Base-by-base conservation (phyloP, 2,329 filamentous ascomycete genomes). In the Gnomoniopsis smithogilvyi region DNA sequence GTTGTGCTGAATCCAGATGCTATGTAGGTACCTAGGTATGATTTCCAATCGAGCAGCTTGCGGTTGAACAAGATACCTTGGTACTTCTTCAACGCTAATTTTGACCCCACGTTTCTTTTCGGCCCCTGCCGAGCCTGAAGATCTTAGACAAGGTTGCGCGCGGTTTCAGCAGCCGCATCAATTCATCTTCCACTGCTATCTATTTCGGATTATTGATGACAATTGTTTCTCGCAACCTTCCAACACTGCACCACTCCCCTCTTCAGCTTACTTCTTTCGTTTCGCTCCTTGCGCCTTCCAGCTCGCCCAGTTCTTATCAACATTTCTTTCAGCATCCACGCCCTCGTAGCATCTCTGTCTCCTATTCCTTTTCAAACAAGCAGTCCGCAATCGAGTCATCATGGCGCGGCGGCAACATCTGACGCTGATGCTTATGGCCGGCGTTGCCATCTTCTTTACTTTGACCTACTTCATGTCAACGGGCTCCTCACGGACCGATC, bases 381-480 rank as follows among this genome's bases (percentile, higher is more conserved):
- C 26, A 30, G 26, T 8, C 26, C 26, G 26, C 26, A 4, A 4
- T 30, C 26, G 8, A 30, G 1, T 38, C 58, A 57, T 60, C 56
- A 85, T 85, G 82, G 78, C 81, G 62, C 79, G 82, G 47, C 72
- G 78, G 63, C 77, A 78, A 63, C 80, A 84, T 65, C 70, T 86
- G 60, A 76, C 82, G 33, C 68, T 83, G 64, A 74, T 82, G 52
- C 67, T 88, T 63, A 69, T 85, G 51, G 67, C 87, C 64, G 78
- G 79, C 64, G 76, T 85, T 64, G 75, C 81, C 60, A 73, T 81
- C 62, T 79, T 88, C 67, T 74, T 84, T 56, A 79, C 83, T 67
- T 64, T 90, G 59, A 81, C 83, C 45, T 82, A 88, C 64, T 76
- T 83, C 63, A 82, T 86, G 64, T 82, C 85, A 49, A 51, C 60